Evolutionary conservation across 192 early-diverging fungal genomes (phyloP).

Genomic region (Glomus cerebriforme): DNA sequence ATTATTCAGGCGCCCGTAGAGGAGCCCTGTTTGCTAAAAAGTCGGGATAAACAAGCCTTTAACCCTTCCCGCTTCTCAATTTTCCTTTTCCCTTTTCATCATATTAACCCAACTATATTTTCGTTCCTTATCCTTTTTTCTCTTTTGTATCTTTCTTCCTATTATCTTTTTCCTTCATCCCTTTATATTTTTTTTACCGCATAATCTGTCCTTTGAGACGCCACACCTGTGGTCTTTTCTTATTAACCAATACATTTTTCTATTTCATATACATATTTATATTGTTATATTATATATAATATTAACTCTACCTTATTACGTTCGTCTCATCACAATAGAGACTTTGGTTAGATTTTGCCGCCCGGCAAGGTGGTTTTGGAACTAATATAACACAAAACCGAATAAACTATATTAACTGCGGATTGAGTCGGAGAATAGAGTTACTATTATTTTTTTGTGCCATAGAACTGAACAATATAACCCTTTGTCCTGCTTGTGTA

Average conservation of each 20-base stretch:
- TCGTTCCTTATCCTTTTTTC: conserved; percentile 12
- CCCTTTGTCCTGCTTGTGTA: conserved; percentile 21
- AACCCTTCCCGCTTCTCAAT: conserved; percentile 12
- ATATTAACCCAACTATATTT: conserved; percentile 5
- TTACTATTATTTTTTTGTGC: conserved; percentile 18
- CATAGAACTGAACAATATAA: conserved; percentile 1
- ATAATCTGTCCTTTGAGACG: conserved; percentile 16
- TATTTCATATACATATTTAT: background rate
- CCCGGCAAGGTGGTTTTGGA: background rate
- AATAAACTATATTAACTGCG: background rate
- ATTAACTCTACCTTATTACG: background rate
- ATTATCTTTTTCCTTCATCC: conserved; percentile 4
- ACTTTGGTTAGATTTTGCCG: background rate
- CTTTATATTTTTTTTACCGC: background rate
- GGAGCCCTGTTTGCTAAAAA: conserved; percentile 4
- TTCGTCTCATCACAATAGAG: background rate
- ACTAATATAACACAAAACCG: background rate
- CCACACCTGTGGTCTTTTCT: background rate
- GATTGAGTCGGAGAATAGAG: background rate
- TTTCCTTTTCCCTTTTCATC: background rate
- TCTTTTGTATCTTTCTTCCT: conserved; percentile 11
- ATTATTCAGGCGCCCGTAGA: conserved; percentile 2
- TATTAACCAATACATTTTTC: background rate
- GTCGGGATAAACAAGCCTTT: conserved; percentile 10
- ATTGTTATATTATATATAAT: background rate